A percentile compares a stretch with the other conserved stretches of the same genome.
Conservation (phyloP, 208 protist species). For the Blastocrithidia nonstop region DNA sequence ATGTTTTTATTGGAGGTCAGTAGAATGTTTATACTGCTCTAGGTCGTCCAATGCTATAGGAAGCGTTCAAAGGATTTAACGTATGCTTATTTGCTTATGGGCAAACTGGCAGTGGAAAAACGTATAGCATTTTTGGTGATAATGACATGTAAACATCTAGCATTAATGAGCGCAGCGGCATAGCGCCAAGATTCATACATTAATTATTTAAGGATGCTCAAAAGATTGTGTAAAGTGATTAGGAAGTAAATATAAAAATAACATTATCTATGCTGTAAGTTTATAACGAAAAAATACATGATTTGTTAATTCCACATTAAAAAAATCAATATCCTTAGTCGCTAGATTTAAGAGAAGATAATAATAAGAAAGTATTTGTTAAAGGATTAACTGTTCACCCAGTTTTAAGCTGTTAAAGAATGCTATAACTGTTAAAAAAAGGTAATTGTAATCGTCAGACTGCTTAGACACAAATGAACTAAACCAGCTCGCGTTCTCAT, state of each 20-base stretch:
- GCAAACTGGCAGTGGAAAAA: too few relatives aligned
- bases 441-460: conserved; percentile 59
- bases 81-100: conserved; percentile 71
- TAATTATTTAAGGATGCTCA: conserved; percentile 28
- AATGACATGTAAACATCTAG: conserved; percentile 12
- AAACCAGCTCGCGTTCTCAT: conserved; percentile 79
- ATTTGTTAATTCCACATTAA: conserved; percentile 42
- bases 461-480: conserved; percentile 77
- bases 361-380: conserved; percentile 41
- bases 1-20: conserved; percentile 30
- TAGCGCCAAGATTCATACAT: conserved; percentile 18
- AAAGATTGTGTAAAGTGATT: conserved; percentile 26
- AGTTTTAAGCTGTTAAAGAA: conserved; percentile 42
- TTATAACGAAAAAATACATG: conserved; percentile 63
- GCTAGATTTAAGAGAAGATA: conserved; percentile 54
- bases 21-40: conserved; percentile 49
- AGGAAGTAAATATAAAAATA: conserved; percentile 25
- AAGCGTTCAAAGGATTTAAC: conserved; percentile 76
- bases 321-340: conserved; percentile 58
- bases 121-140: conserved; percentile 56
- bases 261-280: conserved; percentile 76
- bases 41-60: conserved; percentile 57
- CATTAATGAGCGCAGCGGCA: conserved; percentile 14
- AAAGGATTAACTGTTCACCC: conserved; percentile 42
- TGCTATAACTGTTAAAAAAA: conserved; percentile 45